Evolutionary conservation across 2,329 filamentous ascomycete species (phyloP), one percentile per base, ranked within the genome.

Genomic region (Alternaria tenuissima): DNA sequence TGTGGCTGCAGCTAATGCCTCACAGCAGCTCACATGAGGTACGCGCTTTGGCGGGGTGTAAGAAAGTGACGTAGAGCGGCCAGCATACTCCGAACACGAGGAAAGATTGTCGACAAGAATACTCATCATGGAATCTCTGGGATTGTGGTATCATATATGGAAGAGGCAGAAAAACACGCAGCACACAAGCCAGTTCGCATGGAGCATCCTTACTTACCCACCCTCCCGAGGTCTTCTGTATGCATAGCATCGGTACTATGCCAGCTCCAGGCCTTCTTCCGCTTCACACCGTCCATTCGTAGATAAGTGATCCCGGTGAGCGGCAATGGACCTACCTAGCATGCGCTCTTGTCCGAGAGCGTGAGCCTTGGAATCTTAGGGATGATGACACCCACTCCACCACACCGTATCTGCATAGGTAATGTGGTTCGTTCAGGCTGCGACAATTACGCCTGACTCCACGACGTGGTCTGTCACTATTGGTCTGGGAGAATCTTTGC

Each of bases 331-430:
- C 44, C 34, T 43, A 26, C 38, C 34, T 38, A 38, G 38, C 47
- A 48, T 54, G 59, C 62, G 62, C 62, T 59, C 43, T 64, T 39
- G 36, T 59, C 57, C 57, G 57, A 59, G 24, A 43, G 30, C 22
- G 26, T 43, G 14, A 30, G 34, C 30, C 30, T 28, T 47, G 34
- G 14, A n/a, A 22, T 38, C 26, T 47, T 54, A 20, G 34, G 30
- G 20, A 59, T 48, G 38, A 59, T 52, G 51, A 48, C 43, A 46
- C 20, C 39, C 39, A 24, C 20, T 42, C 20, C 20, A 42, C 51
- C 39, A 46, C 51, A 47, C 34, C 43, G 32, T 32, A 28, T 16
- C 14, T 53, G 24, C 36, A 41, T 12, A 39, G 28, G 30, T n/a
- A 46, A 24, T 55, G 43, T 55, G 56, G 28, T 55, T 55, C 16